Base-by-base conservation (phyloP, 768 basidiomycete species). In the Termitomyces sp. region DNA sequence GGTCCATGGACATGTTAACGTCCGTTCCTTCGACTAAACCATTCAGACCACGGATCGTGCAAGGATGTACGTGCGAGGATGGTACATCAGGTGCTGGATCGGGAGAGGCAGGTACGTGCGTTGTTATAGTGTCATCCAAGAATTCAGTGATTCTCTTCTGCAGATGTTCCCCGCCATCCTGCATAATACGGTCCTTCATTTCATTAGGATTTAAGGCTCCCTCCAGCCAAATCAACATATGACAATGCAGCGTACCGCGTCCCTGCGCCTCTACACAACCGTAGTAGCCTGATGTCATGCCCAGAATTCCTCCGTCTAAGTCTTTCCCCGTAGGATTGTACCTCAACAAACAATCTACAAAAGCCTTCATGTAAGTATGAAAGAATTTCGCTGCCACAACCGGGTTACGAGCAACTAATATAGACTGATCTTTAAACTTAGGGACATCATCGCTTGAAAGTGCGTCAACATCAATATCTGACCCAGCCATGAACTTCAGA, bases 401-500 rank as follows among this genome's bases (percentile, higher is more conserved):
- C 4, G 28, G 28, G 4, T 28, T 28, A 11, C 9, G 36, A 0
- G 82, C 79, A 5, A 82, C 56, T 0, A 78, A 56, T 2, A 69
- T 39, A 0, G 75, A 39, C 46, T 79, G 78, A n/a, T 78, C 66
- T 52, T 59, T 64, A 44, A 68, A 74, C 2, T 71, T 59, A 0
- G 77, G 72, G 0, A 75, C 63, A 0, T 80, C 49, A 0, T 69
- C 65, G 0, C 66, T 57, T 0, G 69, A 71, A 58, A 42, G n/a
- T n/a, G n/a, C n/a, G n/a, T 79, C 75, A 9, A 79, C 48, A 58
- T 79, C 70, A 7, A 78, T 74, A 0, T 79, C 71, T 2, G 28
- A 33, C 0, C 80, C 79, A 0, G 70, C 69, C 0, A 81, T 51
- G 52, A 81, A 72, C 38, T 74, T 72, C 1, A 83, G 70, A 3